A percentile compares a stretch with the other conserved stretches of the same genome.
phyloP scores from a whole-genome alignment of 345 rosid genomes.

The Hibiscus syriacus region DNA sequence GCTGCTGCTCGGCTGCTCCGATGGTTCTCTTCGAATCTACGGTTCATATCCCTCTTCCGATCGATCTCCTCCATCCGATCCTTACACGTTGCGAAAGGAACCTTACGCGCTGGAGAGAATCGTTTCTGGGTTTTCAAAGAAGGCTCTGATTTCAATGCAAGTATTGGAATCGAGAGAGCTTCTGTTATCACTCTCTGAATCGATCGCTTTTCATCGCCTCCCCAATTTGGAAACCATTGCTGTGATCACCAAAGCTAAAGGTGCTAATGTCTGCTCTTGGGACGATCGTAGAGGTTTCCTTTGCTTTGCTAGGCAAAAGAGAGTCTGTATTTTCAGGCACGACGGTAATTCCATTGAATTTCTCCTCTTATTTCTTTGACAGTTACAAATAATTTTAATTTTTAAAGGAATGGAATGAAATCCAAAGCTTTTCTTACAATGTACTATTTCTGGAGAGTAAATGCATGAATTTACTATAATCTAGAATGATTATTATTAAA shows the following conservation, averaged over 20 bases:
- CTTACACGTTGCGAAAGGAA: constrained; percentile 43
- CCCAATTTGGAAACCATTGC: constrained; percentile 87
- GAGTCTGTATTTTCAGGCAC: constrained; percentile 81
- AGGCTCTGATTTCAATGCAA: constrained; percentile 62
- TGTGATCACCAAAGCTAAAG: constrained; percentile 85
- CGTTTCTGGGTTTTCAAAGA: constrained; percentile 68
- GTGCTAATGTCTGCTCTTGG: constrained; percentile 86
- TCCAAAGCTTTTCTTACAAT: not conserved
- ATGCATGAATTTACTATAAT: not conserved
- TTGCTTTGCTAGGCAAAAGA: constrained; percentile 91
- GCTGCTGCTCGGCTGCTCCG: constrained; percentile 80
- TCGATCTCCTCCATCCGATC: constrained; percentile 35
- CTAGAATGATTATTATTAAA: not conserved
- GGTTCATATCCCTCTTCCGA: constrained; percentile 55
- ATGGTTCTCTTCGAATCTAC: constrained; percentile 83
- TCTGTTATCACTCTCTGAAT: constrained; percentile 82
- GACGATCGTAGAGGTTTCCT: constrained; percentile 84
- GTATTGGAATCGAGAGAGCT: constrained; percentile 64
- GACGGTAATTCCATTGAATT: constrained; percentile 49
- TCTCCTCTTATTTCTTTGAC: not conserved
- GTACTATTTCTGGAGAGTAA: not conserved
- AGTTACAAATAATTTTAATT: not conserved
- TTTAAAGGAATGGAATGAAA: not conserved
- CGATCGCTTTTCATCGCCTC: constrained; percentile 79
- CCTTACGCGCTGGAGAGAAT: constrained; percentile 51